Conservation (phyloP, 2,329 filamentous ascomycete species). For the Pseudogymnoascus sp. region DNA sequence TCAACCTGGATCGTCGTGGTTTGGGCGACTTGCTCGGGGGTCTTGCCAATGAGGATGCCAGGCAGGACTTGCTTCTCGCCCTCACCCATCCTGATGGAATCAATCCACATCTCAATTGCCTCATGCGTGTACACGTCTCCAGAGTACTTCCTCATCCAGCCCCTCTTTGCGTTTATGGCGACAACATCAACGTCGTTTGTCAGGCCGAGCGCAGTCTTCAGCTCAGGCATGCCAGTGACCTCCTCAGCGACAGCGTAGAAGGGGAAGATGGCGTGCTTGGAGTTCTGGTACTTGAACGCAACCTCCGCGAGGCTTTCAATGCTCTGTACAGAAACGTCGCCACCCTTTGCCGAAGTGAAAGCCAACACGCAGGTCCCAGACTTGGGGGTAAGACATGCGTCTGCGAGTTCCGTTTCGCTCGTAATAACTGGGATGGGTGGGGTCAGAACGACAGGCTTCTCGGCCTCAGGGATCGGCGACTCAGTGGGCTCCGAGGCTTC, state of each 20-base stretch:
- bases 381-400: conserved; percentile 65
- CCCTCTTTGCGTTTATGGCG: conserved; percentile 73
- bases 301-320: conserved; percentile 62
- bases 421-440: conserved; percentile 58
- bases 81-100: conserved; percentile 84
- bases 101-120: conserved; percentile 76
- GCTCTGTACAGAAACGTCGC: conserved; percentile 38
- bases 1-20: conserved; percentile 4
- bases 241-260: conserved; percentile 65
- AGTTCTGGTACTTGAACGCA: conserved; percentile 62
- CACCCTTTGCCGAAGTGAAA: conserved; percentile 46
- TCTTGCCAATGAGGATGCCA: conserved; percentile 36
- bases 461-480: conserved; percentile 32
- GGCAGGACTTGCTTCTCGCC: conserved; percentile 70
- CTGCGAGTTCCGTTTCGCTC: conserved; percentile 53
- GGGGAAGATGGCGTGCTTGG: conserved; percentile 65
- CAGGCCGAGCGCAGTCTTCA: conserved; percentile 57
- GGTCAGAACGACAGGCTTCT: conserved; percentile 35
- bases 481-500: conserved; percentile 40
- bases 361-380: conserved; percentile 77
- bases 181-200: conserved; percentile 58
- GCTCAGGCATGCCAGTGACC: conserved; percentile 44
- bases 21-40: conserved; percentile 29
- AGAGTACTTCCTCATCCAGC: conserved; percentile 72
- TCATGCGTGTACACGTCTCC: conserved; percentile 42